Conservation (phyloP, 306 rosid genomes). For the Corylus heterophylla region DNA sequence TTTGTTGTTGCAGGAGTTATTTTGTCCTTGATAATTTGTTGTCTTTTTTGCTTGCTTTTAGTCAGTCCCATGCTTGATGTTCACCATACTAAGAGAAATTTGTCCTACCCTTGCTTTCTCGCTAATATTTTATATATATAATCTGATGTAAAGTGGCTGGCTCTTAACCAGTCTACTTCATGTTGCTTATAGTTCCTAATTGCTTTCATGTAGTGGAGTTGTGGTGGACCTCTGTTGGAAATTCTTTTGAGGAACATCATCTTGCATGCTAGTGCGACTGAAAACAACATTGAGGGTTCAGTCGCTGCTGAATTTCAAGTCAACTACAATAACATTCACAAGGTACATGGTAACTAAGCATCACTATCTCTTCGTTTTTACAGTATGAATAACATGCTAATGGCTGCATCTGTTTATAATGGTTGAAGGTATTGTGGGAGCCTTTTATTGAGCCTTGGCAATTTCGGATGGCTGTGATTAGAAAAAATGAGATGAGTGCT, state of each 20-base stretch:
- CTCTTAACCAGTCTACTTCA: neutral
- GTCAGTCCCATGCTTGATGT: neutral
- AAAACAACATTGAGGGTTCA: conserved; percentile 55
- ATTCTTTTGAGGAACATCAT: conserved; percentile 59
- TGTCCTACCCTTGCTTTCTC: neutral
- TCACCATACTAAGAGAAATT: neutral
- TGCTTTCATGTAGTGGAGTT: conserved; percentile 66
- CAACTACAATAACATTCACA: conserved; percentile 81
- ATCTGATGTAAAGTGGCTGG: neutral
- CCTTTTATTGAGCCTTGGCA: conserved; percentile 95
- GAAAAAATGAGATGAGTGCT: conserved; percentile 64
- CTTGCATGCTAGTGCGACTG: conserved; percentile 44
- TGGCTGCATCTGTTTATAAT: conserved; percentile 28
- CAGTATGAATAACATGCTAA: conserved; percentile 23
- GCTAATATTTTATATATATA: neutral
- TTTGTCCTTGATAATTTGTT: neutral
- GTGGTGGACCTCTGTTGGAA: conserved; percentile 82
- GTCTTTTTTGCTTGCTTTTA: neutral
- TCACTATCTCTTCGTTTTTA: neutral
- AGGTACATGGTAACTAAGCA: conserved; percentile 46
- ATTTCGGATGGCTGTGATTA: conserved; percentile 52
- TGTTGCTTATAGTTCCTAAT: conserved; percentile 7
- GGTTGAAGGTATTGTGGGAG: conserved; percentile 86
- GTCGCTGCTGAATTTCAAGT: conserved; percentile 57
- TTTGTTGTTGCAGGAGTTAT: neutral